A percentile compares a stretch with the other conserved stretches of the same genome.
phyloP scores from a whole-genome alignment of 2,329 filamentous ascomycete genomes.

The Colletotrichum filicis region DNA sequence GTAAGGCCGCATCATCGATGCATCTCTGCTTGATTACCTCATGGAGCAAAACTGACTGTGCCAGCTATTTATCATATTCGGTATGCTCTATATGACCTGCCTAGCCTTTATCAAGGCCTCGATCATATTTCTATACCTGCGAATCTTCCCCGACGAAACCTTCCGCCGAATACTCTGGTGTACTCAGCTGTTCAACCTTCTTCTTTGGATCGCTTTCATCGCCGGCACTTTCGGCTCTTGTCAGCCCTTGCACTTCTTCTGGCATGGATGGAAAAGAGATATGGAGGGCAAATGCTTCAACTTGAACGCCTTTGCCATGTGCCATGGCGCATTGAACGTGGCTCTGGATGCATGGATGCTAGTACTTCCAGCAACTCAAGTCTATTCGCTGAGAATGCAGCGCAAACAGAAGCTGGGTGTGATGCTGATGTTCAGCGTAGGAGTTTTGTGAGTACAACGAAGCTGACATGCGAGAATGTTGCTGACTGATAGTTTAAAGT shows the following conservation, averaged over 20 bases:
- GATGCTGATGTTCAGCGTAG: constrained; percentile 51
- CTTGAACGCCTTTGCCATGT: constrained; percentile 50
- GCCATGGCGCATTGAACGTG: constrained; percentile 55
- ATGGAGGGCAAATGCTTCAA: constrained; percentile 47
- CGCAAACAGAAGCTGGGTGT: constrained; percentile 50
- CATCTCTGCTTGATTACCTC: constrained; percentile 2
- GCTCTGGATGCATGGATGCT: constrained; percentile 55
- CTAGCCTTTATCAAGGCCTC: constrained; percentile 48
- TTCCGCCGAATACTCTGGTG: constrained; percentile 40
- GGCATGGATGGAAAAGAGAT: constrained; percentile 48
- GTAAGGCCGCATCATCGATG: neutral
- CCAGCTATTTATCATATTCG: constrained; percentile 46
- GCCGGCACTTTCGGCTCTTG: constrained; percentile 51
- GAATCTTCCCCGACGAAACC: constrained; percentile 45
- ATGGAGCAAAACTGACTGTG: constrained; percentile 38
- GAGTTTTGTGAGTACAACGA: constrained; percentile 26
- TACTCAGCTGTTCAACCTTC: constrained; percentile 29
- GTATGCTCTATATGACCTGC: constrained; percentile 47
- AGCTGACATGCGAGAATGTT: too few species aligned
- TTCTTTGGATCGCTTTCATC: constrained; percentile 40
- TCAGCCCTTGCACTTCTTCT: constrained; percentile 53
- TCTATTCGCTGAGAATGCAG: constrained; percentile 44
- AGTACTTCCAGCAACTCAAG: constrained; percentile 51
- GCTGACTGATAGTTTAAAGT: neutral
- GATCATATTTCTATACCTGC: constrained; percentile 49